Evolutionary conservation across 1,284 basidiomycete genomes (phyloP), one percentile per base, ranked within the genome.

Genomic region (Ceratorhiza oryzae-sativae): DNA sequence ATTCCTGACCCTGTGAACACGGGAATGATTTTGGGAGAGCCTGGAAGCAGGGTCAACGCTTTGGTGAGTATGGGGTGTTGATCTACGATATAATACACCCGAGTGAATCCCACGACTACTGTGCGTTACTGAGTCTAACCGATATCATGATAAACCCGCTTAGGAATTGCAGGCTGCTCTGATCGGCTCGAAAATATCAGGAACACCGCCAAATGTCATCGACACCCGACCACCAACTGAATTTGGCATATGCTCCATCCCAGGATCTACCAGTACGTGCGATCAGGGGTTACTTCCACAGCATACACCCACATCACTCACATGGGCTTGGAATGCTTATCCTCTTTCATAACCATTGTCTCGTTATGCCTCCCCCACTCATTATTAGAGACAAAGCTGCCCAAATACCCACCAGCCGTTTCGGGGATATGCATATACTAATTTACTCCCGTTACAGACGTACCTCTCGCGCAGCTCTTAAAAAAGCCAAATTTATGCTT

Each of bases 181-280:
- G n/a, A n/a, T n/a, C n/a, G n/a, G n/a, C 1, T 75, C 81, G 23
- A 76, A 77, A 8, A 75, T n/a, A 20, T 32, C 36, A 25, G 36
- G 1, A 78, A 36, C 73, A 77, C n/a, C 56, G 32, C 4, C 76
- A 81, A 78, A 79, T 0, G 78, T 98, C 9, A 82, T 99, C 18
- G 97, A 99, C 76, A 95, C 97, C 5, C 86, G 97, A 18, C 87
- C 93, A 1, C 80, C 82, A 39, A 87, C 86, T 0, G 96, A 98
- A 80, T 98, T 90, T 79, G 90, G 89, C 0, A 98, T 99, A 48
- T 95, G 94, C 75, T 87, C 88, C 67, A 79, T 98, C 25, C 88
- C 90, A 2, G 83, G 83, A 0, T 94, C 93, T 3, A 85, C 80
- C 68, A 95, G 95, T 97, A 75, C 77, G 90, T 83, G 1, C 25